These are phyloP conservation scores for Cymbidium sinense DNA, from an alignment of 106 monocot genomes.

Conservation along the genomic window DNA sequence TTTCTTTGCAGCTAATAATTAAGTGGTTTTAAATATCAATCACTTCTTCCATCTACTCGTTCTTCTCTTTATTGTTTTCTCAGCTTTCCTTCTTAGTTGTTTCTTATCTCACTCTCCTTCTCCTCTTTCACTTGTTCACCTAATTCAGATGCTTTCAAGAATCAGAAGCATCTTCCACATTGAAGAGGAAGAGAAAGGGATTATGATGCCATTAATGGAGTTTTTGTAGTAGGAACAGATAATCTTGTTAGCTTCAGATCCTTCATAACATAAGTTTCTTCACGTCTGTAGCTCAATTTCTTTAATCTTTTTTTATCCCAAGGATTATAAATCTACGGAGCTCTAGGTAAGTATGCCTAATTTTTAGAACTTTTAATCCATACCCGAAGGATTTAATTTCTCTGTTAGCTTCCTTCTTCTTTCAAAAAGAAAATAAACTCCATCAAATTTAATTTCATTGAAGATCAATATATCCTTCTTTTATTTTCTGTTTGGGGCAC, in stretches of 20 bases:
- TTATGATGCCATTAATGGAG: neutral
- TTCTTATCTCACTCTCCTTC: neutral
- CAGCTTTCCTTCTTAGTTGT: neutral
- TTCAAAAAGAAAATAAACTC: too few species aligned
- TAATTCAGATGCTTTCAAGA: conserved; percentile 14
- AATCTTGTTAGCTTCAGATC: conserved; percentile 13
- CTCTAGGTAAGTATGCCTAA: too few species aligned
- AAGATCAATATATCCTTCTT: too few species aligned
- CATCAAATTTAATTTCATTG: too few species aligned
- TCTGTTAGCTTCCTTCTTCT: too few species aligned
- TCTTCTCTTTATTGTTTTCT: neutral
- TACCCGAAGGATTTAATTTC: too few species aligned
- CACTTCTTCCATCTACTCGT: neutral
- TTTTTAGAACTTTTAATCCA: too few species aligned
- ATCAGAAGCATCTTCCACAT: conserved; percentile 23
- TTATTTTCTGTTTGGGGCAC: too few species aligned
- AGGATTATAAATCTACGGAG: too few species aligned
- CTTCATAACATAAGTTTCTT: neutral
- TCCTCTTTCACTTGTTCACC: neutral
- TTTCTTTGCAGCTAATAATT: neutral
- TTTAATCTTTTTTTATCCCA: too few species aligned
- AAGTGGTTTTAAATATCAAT: neutral
- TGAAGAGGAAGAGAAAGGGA: neutral
- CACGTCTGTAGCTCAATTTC: too few species aligned
- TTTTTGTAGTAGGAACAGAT: neutral